Percentiles rank a stretch among this genome's conserved stretches.
Conservation (phyloP, 169 alveolate genomes). For the Eimeria necatrix region DNA sequence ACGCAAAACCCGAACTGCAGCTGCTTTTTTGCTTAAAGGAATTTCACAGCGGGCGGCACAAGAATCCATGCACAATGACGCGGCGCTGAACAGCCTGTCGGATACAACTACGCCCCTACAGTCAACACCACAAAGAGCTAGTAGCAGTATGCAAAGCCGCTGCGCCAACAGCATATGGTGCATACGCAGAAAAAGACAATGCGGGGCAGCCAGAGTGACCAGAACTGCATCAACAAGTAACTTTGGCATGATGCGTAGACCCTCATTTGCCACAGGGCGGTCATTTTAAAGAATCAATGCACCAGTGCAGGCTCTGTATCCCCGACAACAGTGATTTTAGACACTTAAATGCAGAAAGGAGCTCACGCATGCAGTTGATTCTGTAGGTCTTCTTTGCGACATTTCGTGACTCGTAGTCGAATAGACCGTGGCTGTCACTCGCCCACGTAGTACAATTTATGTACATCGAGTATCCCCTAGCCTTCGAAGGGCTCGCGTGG, state of each 20-base stretch:
- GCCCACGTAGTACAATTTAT: conserved; percentile 90
- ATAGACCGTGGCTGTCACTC: conserved; percentile 96
- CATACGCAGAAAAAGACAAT: not conserved
- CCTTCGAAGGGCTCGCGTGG: not conserved
- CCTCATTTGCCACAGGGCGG: too few relatives aligned
- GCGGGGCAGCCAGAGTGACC: not conserved
- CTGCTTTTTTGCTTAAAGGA: too few relatives aligned
- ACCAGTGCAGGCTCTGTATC: not conserved
- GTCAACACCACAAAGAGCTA: too few relatives aligned
- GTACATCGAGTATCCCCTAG: conserved; percentile 32
- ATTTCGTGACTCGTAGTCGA: conserved; percentile 95
- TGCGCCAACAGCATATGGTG: too few relatives aligned
- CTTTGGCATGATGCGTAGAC: too few relatives aligned
- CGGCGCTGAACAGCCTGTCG: too few relatives aligned
- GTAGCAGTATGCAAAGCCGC: too few relatives aligned
- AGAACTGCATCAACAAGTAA: not conserved
- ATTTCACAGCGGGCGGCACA: too few relatives aligned
- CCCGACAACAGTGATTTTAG: not conserved
- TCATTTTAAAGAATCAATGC: not conserved
- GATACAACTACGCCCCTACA: too few relatives aligned
- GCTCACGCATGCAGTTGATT: conserved; percentile 82
- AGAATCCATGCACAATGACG: too few relatives aligned
- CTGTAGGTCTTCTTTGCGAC: conserved; percentile 86
- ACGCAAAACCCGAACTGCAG: too few relatives aligned
- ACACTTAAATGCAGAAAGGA: not conserved